Percentiles rank a stretch among this genome's conserved stretches.
Conservation (phyloP, 2,329 filamentous ascomycete species). For the Monosporascus sp. region DNA sequence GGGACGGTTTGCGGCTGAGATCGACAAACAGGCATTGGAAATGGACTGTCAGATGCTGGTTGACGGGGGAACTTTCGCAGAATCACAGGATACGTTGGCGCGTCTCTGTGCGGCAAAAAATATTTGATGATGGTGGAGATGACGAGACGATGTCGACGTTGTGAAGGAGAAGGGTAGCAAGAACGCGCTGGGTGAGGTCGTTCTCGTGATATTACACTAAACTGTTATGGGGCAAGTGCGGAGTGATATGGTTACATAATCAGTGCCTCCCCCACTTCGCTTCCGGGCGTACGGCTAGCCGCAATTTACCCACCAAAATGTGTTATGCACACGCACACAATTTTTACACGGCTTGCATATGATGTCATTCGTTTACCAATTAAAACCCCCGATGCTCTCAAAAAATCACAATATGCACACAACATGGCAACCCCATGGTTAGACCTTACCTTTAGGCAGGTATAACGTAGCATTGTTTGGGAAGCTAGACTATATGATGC, state of each 20-base stretch:
- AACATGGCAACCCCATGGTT: too few relatives aligned
- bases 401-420: too few relatives aligned
- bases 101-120: neutral
- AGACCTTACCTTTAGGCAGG: too few relatives aligned
- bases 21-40: slow-evolving; percentile 29
- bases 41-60: slow-evolving; percentile 2
- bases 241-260: slow-evolving; percentile 16
- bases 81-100: neutral
- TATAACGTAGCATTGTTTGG: too few relatives aligned
- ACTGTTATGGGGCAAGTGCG: slow-evolving; percentile 14
- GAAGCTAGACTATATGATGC: too few relatives aligned
- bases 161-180: slow-evolving; percentile 13
- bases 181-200: slow-evolving; percentile 19
- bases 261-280: neutral
- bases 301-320: neutral
- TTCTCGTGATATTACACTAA: slow-evolving; percentile 16
- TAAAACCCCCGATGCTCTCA: too few relatives aligned
- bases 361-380: neutral
- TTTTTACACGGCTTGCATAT: neutral
- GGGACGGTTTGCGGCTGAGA: slow-evolving; percentile 20
- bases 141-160: slow-evolving; percentile 1
- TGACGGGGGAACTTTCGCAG: neutral
- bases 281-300: neutral
- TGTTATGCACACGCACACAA: neutral
- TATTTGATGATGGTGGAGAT: neutral